Conservation (phyloP, 345 rosid species). For the Salix arbutifolia region DNA sequence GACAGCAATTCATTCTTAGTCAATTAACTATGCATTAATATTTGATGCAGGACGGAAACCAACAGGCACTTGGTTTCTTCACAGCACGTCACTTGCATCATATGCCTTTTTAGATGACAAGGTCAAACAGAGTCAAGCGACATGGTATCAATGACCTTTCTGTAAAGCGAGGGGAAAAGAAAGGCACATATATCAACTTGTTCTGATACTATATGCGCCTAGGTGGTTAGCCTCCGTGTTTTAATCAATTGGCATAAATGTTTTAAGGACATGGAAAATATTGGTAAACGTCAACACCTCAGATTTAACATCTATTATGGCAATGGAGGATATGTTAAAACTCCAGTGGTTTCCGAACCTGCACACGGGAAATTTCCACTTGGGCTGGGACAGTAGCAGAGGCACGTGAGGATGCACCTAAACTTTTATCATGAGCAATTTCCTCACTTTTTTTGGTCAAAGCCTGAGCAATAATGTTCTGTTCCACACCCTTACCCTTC, state of each 20-base stretch:
- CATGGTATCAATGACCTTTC: constrained; percentile 25
- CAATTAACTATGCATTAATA: constrained; percentile 8
- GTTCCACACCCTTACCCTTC: constrained; percentile 54
- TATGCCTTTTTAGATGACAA: neutral
- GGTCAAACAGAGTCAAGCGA: neutral
- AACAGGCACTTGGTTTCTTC: constrained; percentile 42
- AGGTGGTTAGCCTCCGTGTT: neutral
- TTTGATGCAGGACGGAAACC: constrained; percentile 73
- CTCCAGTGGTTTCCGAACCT: constrained; percentile 27
- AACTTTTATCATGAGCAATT: constrained; percentile 4
- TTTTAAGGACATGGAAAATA: neutral
- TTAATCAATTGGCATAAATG: neutral
- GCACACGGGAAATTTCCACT: constrained; percentile 29
- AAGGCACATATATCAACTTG: neutral
- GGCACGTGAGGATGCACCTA: constrained; percentile 18
- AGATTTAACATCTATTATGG: neutral
- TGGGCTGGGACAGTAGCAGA: constrained; percentile 22
- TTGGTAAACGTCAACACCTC: neutral
- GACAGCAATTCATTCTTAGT: neutral
- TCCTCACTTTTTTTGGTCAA: constrained; percentile 22
- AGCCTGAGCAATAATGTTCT: constrained; percentile 24
- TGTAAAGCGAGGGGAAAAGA: constrained; percentile 6
- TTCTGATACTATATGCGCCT: neutral
- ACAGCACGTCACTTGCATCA: constrained; percentile 63
- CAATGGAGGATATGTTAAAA: neutral